Evolutionary conservation across 352 stramenopile species (phyloP).

Genomic region (Phytophthora citrophthora): DNA sequence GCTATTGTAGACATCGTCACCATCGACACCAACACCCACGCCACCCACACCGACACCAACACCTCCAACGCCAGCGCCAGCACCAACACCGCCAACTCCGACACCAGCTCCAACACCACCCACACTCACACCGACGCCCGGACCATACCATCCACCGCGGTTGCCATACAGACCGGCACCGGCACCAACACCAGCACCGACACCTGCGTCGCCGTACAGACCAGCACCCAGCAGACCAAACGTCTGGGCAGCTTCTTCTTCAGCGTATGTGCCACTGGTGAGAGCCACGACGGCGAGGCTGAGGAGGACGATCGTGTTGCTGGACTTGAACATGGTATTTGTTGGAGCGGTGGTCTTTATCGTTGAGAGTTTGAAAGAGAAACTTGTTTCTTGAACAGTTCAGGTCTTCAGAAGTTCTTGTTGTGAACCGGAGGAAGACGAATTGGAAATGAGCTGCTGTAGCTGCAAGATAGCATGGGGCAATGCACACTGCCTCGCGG

Average conservation of each 20-base stretch:
- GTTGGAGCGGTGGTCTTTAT: background rate
- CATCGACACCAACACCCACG: background rate
- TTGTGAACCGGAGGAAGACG: background rate
- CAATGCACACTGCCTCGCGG: too few species aligned
- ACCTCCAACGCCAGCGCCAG: slow-evolving; percentile 1
- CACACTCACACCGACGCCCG: background rate
- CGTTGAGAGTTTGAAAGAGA: background rate
- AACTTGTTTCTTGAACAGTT: background rate
- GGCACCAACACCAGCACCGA: background rate
- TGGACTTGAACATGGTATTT: slow-evolving; percentile 8
- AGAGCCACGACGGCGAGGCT: slow-evolving; percentile 10
- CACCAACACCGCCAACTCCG: background rate
- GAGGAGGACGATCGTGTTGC: slow-evolving; percentile 4
- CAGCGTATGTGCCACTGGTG: background rate
- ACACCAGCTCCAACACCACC: background rate
- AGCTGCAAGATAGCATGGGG: background rate
- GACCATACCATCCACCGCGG: background rate
- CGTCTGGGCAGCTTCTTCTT: slow-evolving; percentile 14
- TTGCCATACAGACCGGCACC: background rate
- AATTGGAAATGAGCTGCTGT: background rate
- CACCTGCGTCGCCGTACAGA: background rate
- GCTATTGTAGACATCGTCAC: slow-evolving; percentile 2
- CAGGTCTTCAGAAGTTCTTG: background rate
- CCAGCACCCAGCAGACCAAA: slow-evolving; percentile 13
- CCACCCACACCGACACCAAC: background rate